These are phyloP conservation scores for Daedaleopsis nitida DNA, from an alignment of 768 basidiomycete genomes.

Conservation along the genomic window DNA sequence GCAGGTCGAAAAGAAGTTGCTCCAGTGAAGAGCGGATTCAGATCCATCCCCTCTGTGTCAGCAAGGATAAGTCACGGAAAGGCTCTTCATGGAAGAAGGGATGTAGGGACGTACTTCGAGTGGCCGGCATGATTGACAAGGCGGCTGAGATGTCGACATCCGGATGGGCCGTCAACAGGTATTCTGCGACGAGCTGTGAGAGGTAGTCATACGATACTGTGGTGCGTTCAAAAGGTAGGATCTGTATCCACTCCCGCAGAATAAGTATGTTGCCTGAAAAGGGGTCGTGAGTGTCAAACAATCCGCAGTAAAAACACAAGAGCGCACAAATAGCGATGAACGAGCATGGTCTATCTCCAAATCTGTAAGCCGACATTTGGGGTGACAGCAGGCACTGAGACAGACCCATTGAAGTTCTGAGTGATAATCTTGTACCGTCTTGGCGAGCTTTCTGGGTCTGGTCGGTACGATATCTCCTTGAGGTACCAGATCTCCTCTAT, in stretches of 20 bases:
- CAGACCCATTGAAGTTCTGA: constrained; percentile 83
- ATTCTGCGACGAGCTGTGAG: constrained; percentile 81
- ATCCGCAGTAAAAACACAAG: not conserved
- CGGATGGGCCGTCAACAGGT: constrained; percentile 62
- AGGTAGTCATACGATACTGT: constrained; percentile 86
- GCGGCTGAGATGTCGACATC: constrained; percentile 71
- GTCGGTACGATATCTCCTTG: constrained; percentile 61
- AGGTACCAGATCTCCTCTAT: constrained; percentile 72
- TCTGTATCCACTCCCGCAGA: constrained; percentile 77
- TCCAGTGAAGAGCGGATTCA: constrained; percentile 83
- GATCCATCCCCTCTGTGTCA: constrained; percentile 78
- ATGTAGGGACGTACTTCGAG: constrained; percentile 48
- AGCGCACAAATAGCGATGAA: constrained; percentile 85
- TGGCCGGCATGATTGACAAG: constrained; percentile 62
- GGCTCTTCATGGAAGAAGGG: too few relatives aligned
- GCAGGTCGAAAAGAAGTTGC: constrained; percentile 67
- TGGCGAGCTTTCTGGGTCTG: constrained; percentile 24
- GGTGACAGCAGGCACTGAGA: constrained; percentile 5
- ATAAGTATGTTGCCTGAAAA: constrained; percentile 84
- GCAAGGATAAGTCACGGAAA: not conserved
- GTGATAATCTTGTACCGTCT: constrained; percentile 65
- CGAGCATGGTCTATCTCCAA: constrained; percentile 70
- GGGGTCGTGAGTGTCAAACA: not conserved
- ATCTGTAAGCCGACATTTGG: not conserved
- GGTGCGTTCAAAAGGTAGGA: constrained; percentile 63